Conservation (phyloP, 768 basidiomycete genomes). For the Calocybe gangraenosa region DNA sequence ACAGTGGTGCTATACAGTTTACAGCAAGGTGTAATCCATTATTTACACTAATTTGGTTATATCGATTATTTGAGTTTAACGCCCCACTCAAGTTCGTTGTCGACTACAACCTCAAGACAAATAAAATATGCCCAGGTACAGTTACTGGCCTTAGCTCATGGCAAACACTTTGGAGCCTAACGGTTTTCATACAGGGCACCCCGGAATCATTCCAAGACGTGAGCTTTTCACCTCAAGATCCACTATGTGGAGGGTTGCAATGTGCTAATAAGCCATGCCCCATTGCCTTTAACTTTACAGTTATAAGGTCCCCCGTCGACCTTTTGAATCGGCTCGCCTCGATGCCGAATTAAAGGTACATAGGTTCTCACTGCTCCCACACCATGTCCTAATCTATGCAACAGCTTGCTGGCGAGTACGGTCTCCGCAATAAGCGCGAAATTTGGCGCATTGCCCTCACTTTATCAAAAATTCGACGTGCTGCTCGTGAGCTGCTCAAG, state of each 20-base stretch:
- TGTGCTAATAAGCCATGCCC: conserved; percentile 70
- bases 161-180: neutral
- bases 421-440: conserved; percentile 99
- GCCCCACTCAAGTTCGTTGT: conserved; percentile 24
- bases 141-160: conserved; percentile 23
- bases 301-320: conserved; percentile 98
- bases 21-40: conserved; percentile 38
- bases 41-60: conserved; percentile 27
- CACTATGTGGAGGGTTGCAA: conserved; percentile 66
- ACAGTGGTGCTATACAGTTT: conserved; percentile 58
- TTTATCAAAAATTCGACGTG: conserved; percentile 99
- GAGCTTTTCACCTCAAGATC: conserved; percentile 65
- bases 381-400: neutral
- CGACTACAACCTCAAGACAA: conserved; percentile 55
- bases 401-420: conserved; percentile 99
- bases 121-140: conserved; percentile 90
- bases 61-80: conserved; percentile 21
- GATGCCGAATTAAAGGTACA: conserved; percentile 97
- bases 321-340: conserved; percentile 96
- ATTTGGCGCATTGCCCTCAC: conserved; percentile 99
- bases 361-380: conserved; percentile 1
- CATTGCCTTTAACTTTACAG: conserved; percentile 56
- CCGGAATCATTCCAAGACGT: conserved; percentile 93
- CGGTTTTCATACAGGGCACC: conserved; percentile 62
- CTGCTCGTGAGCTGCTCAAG: conserved; percentile 99